These are phyloP conservation scores for Calonectria crousiana DNA, from an alignment of 2,329 filamentous ascomycete genomes.

Conservation along the genomic window DNA sequence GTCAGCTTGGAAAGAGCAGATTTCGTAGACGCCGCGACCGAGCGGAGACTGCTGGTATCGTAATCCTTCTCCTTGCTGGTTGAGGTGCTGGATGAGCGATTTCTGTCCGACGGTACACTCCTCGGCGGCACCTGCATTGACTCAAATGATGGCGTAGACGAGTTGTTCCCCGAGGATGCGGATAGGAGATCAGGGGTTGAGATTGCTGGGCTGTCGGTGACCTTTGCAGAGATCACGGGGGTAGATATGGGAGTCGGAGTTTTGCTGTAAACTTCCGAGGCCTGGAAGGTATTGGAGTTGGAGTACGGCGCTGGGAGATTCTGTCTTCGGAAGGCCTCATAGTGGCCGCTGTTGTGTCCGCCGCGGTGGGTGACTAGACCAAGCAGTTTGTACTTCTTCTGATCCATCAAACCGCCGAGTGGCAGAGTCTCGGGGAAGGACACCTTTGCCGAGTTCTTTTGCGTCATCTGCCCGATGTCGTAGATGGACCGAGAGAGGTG, in stretches of 20 bases:
- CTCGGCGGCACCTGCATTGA: slow-evolving; percentile 46
- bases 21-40: slow-evolving; percentile 67
- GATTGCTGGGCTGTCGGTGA: slow-evolving; percentile 55
- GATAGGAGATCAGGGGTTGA: slow-evolving; percentile 63
- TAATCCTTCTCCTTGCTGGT: slow-evolving; percentile 54
- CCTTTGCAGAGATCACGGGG: slow-evolving; percentile 56
- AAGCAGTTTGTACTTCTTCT: slow-evolving; percentile 85
- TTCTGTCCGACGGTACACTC: slow-evolving; percentile 48
- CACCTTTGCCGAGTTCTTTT: slow-evolving; percentile 96
- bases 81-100: slow-evolving; percentile 40
- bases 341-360: slow-evolving; percentile 95
- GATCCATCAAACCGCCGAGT: slow-evolving; percentile 82
- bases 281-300: slow-evolving; percentile 83
- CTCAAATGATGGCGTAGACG: slow-evolving; percentile 54
- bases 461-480: slow-evolving; percentile 79
- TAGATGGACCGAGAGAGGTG: slow-evolving; percentile 96
- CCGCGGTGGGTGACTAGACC: slow-evolving; percentile 95
- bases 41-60: slow-evolving; percentile 66
- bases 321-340: slow-evolving; percentile 94
- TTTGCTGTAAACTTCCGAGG: slow-evolving; percentile 79
- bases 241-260: slow-evolving; percentile 66
- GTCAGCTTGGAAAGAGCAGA: slow-evolving; percentile 65
- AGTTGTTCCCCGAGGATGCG: slow-evolving; percentile 48
- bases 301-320: slow-evolving; percentile 83
- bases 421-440: slow-evolving; percentile 89